A percentile compares a stretch with the other conserved stretches of the same genome.
Evolutionary conservation across 768 basidiomycete genomes (phyloP).

Genomic region (Xerocomellus intermedius): DNA sequence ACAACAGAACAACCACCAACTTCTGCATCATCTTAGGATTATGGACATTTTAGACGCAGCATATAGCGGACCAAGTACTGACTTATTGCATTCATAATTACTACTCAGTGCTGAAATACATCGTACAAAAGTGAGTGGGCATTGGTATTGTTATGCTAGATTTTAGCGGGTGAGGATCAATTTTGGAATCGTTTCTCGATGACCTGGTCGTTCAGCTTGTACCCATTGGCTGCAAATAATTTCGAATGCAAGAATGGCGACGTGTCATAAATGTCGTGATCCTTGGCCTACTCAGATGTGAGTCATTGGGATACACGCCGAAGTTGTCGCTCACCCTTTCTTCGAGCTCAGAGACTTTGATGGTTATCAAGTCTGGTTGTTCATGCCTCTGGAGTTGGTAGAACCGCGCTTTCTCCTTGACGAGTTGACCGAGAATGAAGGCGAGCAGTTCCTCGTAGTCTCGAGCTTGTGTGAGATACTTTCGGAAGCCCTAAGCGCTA

Average conservation of each 20-base stretch:
- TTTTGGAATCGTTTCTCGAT: slow-evolving; percentile 75
- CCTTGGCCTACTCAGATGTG: slow-evolving; percentile 68
- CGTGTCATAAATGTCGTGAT: slow-evolving; percentile 93
- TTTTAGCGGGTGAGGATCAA: slow-evolving; percentile 16
- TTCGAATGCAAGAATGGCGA: slow-evolving; percentile 81
- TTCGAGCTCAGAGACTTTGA: slow-evolving; percentile 83
- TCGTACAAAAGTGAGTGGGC: slow-evolving; percentile 12
- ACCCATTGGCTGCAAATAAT: slow-evolving; percentile 87
- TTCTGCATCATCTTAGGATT: slow-evolving; percentile 18
- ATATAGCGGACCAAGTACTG: slow-evolving; percentile 15
- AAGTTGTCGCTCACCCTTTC: slow-evolving; percentile 60
- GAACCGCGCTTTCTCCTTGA: slow-evolving; percentile 90
- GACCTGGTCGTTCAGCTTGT: slow-evolving; percentile 59
- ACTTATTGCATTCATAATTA: slow-evolving; percentile 31
- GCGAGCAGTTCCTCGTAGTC: slow-evolving; percentile 95
- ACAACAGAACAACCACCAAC: slow-evolving; percentile 8
- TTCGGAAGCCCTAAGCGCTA: slow-evolving; percentile 78
- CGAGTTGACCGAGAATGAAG: slow-evolving; percentile 89
- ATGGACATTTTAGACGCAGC: slow-evolving; percentile 22
- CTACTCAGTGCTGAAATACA: slow-evolving; percentile 28
- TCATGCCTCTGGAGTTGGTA: slow-evolving; percentile 74
- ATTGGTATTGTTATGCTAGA: slow-evolving; percentile 1
- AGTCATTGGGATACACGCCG: slow-evolving; percentile 1
- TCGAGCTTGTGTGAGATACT: slow-evolving; percentile 92
- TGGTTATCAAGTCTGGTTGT: slow-evolving; percentile 72